A percentile compares a stretch with the other conserved stretches of the same genome.
Evolutionary conservation across 257 asterid species (phyloP).

Genomic region (Nicotiana otophora): DNA sequence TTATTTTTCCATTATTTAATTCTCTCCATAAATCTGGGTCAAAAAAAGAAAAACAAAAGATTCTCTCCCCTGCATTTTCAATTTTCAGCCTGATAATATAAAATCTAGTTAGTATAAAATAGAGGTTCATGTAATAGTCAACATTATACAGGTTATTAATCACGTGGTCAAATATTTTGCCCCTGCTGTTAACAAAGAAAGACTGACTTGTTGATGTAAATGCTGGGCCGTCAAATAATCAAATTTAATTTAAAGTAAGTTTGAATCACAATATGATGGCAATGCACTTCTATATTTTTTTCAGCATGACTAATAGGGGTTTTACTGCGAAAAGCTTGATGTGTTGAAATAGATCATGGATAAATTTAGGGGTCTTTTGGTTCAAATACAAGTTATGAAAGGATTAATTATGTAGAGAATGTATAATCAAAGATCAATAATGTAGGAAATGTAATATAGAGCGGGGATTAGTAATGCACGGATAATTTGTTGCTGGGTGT

Average conservation of each 20-base stretch:
- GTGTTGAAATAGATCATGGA: too few species aligned
- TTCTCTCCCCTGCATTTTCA: not conserved
- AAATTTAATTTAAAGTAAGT: not conserved
- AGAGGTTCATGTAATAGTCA: not conserved
- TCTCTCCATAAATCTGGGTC: not conserved
- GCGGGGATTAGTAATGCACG: too few species aligned
- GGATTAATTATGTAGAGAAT: too few species aligned
- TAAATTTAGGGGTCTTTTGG: too few species aligned
- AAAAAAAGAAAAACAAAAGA: not conserved
- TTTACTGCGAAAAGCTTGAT: too few species aligned
- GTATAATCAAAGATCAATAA: too few species aligned
- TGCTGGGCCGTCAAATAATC: not conserved
- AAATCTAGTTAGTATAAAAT: not conserved
- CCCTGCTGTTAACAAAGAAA: not conserved
- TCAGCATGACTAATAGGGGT: not conserved
- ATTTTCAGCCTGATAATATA: not conserved
- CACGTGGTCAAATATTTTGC: not conserved
- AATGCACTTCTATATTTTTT: not conserved
- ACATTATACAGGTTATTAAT: not conserved
- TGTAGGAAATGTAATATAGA: too few species aligned
- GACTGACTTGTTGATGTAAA: not conserved
- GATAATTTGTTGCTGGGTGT: too few species aligned
- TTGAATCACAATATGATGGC: not conserved
- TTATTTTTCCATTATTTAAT: not conserved
- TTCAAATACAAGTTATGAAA: too few species aligned